Conservation (phyloP, 805 yeast species). For the Debaryomyces castellii region DNA sequence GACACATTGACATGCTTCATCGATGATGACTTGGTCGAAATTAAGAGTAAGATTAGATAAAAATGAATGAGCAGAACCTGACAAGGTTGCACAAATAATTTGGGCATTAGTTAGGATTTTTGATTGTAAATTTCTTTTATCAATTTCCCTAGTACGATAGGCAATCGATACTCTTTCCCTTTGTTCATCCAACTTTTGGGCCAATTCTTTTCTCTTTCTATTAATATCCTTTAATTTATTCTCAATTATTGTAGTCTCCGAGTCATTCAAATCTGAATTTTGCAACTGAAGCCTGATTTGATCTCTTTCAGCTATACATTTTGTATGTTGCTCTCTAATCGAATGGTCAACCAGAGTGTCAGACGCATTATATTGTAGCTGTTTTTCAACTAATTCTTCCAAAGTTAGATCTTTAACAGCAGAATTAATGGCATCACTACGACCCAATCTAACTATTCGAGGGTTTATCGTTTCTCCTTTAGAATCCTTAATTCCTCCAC, state of each 20-base stretch:
- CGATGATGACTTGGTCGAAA: conserved; percentile 89
- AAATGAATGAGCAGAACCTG: conserved; percentile 92
- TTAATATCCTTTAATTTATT: conserved; percentile 54
- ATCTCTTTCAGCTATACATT: conserved; percentile 59
- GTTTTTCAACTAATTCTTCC: conserved; percentile 79
- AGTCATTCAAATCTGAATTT: conserved; percentile 30
- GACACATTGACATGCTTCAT: conserved; percentile 97
- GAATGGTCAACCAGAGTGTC: conserved; percentile 42
- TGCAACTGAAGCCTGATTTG: conserved; percentile 42
- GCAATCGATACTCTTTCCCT: conserved; percentile 72
- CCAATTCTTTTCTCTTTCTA: conserved; percentile 63
- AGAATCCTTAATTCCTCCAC: conserved; percentile 63
- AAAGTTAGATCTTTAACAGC: conserved; percentile 80
- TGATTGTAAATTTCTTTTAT: conserved; percentile 71
- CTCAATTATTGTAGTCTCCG: conserved; percentile 48
- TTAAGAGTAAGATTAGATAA: conserved; percentile 69
- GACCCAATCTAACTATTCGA: conserved; percentile 79
- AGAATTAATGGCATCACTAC: conserved; percentile 82
- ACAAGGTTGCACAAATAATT: conserved; percentile 85
- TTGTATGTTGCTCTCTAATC: conserved; percentile 50
- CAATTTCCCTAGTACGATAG: conserved; percentile 73
- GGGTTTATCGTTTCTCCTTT: conserved; percentile 58
- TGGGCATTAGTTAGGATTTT: conserved; percentile 72
- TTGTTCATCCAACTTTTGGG: conserved; percentile 72
- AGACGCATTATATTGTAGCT: conserved; percentile 41